Percentiles rank a stretch among this genome's conserved stretches.
Evolutionary conservation across 306 rosid species (phyloP).

Genomic region (Leucaena leucocephala): DNA sequence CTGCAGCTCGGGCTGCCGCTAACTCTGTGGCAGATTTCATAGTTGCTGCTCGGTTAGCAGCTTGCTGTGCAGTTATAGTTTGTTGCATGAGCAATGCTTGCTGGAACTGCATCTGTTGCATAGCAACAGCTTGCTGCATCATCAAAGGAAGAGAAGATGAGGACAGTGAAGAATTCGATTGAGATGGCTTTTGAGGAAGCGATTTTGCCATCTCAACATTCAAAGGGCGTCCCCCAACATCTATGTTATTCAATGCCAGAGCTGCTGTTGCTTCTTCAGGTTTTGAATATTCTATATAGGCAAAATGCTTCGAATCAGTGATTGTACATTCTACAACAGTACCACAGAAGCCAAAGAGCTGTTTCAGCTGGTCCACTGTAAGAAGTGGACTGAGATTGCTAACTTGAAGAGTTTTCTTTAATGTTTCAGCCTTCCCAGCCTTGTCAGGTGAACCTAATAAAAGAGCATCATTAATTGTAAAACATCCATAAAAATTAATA

Average conservation of each 20-base stretch:
- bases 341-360: slow-evolving; percentile 93
- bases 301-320: slow-evolving; percentile 98
- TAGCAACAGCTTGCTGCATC: slow-evolving; percentile 99
- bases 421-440: slow-evolving; percentile 68
- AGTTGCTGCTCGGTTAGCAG: slow-evolving; percentile 91
- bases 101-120: slow-evolving; percentile 99
- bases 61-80: slow-evolving; percentile 91
- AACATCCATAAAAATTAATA: slow-evolving; percentile 23
- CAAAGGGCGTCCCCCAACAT: slow-evolving; percentile 97
- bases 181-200: slow-evolving; percentile 73
- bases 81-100: slow-evolving; percentile 98
- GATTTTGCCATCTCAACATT: slow-evolving; percentile 99
- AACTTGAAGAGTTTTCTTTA: slow-evolving; percentile 97
- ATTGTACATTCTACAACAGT: slow-evolving; percentile 93
- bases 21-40: slow-evolving; percentile 96
- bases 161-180: slow-evolving; percentile 57
- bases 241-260: slow-evolving; percentile 89
- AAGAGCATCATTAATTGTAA: slow-evolving; percentile 31
- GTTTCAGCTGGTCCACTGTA: slow-evolving; percentile 92
- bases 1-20: slow-evolving; percentile 98
- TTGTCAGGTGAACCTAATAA: slow-evolving; percentile 74
- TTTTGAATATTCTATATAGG: slow-evolving; percentile 94
- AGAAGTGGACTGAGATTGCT: slow-evolving; percentile 99
- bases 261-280: slow-evolving; percentile 94
- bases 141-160: slow-evolving; percentile 91